Conservation (phyloP, 2,329 filamentous ascomycete genomes). For the Fusarium torulosum region DNA sequence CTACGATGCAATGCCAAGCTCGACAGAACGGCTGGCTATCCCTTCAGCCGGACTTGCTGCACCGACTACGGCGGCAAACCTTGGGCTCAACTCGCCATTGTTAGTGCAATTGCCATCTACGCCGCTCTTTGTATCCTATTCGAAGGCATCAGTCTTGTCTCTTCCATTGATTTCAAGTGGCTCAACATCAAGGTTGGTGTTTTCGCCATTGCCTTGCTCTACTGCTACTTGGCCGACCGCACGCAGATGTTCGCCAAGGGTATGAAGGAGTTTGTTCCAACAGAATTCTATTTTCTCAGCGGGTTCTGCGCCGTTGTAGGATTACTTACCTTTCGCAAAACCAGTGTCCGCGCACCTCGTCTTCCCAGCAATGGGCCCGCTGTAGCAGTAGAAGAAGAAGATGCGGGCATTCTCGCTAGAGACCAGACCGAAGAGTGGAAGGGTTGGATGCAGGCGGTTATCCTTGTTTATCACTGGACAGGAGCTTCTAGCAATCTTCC, state of each 20-base stretch:
- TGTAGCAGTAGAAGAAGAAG: constrained; percentile 32
- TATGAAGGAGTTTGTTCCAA: constrained; percentile 40
- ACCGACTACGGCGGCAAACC: constrained; percentile 56
- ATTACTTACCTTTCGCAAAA: constrained; percentile 37
- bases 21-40: constrained; percentile 52
- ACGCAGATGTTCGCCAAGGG: constrained; percentile 49
- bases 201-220: constrained; percentile 46
- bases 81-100: constrained; percentile 43
- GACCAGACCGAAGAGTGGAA: constrained; percentile 75
- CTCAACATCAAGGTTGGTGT: constrained; percentile 46
- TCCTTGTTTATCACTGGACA: constrained; percentile 69
- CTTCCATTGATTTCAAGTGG: constrained; percentile 19
- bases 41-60: constrained; percentile 66
- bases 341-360: constrained; percentile 28
- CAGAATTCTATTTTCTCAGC: constrained; percentile 37
- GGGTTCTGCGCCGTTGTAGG: constrained; percentile 23
- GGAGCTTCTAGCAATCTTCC: constrained; percentile 60
- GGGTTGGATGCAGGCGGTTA: constrained; percentile 71
- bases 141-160: constrained; percentile 33
- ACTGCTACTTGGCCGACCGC: constrained; percentile 48
- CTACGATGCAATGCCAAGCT: constrained; percentile 63
- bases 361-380: constrained; percentile 12
- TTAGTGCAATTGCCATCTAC: constrained; percentile 39
- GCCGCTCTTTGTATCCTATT: constrained; percentile 36
- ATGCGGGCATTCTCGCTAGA: constrained; percentile 53